These are phyloP conservation scores for Aspergillus carlsbadensis DNA, from an alignment of 495 filamentous ascomycete genomes.

Conservation along the genomic window DNA sequence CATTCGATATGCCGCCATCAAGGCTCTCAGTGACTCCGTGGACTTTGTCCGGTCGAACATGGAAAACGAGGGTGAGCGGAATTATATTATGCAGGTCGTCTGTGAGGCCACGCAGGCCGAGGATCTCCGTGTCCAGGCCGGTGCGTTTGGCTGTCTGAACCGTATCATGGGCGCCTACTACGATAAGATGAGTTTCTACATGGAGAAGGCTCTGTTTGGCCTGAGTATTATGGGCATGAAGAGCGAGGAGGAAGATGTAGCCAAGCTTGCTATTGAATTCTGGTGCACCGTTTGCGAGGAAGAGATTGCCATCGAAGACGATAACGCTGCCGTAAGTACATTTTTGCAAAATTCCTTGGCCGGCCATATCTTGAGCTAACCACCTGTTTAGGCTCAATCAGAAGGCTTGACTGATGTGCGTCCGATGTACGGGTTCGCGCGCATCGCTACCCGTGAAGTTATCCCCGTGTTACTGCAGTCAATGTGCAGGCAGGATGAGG, in stretches of 20 bases:
- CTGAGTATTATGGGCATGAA: constrained; percentile 99
- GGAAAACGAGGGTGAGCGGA: constrained; percentile 96
- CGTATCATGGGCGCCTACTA: constrained; percentile 98
- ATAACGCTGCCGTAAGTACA: constrained; percentile 75
- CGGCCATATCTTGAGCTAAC: constrained; percentile 2
- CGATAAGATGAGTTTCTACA: constrained; percentile 99
- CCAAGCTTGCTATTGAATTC: constrained; percentile 97
- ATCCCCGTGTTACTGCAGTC: constrained; percentile 85
- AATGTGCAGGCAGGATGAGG: constrained; percentile 95
- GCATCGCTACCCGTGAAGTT: constrained; percentile 86
- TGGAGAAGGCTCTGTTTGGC: constrained; percentile 99
- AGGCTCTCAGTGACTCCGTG: constrained; percentile 91
- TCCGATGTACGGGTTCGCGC: constrained; percentile 87
- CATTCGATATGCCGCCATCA: constrained; percentile 87
- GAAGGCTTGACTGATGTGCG: constrained; percentile 77
- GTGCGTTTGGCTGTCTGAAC: constrained; percentile 94
- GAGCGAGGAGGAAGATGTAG: constrained; percentile 93
- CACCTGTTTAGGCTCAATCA: constrained; percentile 48
- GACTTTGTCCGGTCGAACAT: constrained; percentile 98
- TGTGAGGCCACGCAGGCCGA: constrained; percentile 95
- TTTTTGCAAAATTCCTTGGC: background rate
- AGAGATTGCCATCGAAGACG: constrained; percentile 94
- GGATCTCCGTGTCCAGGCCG: constrained; percentile 88
- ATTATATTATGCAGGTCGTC: constrained; percentile 99
- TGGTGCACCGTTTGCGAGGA: constrained; percentile 99